A percentile compares a stretch with the other conserved stretches of the same genome.
phyloP scores from a whole-genome alignment of 768 basidiomycete species.

The Termitomyces sp. region DNA sequence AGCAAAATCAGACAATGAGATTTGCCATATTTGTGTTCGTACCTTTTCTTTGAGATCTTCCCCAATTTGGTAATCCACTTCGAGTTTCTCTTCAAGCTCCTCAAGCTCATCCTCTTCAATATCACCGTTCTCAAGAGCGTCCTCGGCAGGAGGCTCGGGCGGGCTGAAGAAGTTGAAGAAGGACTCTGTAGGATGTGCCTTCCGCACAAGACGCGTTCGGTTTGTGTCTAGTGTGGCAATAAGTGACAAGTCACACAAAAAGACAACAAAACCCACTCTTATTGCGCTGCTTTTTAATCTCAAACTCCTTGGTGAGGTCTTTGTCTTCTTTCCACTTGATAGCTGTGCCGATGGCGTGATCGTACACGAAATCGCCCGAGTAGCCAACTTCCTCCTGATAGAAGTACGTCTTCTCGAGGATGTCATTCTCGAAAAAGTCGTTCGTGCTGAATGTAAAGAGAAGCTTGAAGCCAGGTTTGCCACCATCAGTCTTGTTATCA shows the following conservation, averaged over 20 bases:
- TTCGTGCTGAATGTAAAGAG: conserved; percentile 77
- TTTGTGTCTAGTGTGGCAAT: conserved; percentile 56
- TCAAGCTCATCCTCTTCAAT: conserved; percentile 82
- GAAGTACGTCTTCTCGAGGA: conserved; percentile 89
- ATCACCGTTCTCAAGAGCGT: conserved; percentile 63
- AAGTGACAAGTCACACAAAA: conserved; percentile 2
- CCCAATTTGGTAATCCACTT: conserved; percentile 96
- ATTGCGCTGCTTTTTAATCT: conserved; percentile 99
- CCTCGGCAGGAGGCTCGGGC: conserved; percentile 65
- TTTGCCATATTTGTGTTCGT: conserved; percentile 12
- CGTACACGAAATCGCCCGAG: conserved; percentile 94
- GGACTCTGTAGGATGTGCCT: conserved; percentile 86
- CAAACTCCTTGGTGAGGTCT: conserved; percentile 94
- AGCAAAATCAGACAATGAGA: not conserved
- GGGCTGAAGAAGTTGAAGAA: conserved; percentile 99
- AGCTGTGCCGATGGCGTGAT: conserved; percentile 87
- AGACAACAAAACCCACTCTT: conserved; percentile 62
- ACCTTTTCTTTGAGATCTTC: conserved; percentile 98
- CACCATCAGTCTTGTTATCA: conserved; percentile 37
- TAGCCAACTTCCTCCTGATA: conserved; percentile 94
- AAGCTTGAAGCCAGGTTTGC: conserved; percentile 89
- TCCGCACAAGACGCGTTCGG: conserved; percentile 76
- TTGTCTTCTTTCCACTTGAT: conserved; percentile 99
- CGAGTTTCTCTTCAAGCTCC: conserved; percentile 88
- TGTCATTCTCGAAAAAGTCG: conserved; percentile 81